phyloP scores from a whole-genome alignment of 805 yeast genomes.

The Cyberlindnera mrakii region DNA sequence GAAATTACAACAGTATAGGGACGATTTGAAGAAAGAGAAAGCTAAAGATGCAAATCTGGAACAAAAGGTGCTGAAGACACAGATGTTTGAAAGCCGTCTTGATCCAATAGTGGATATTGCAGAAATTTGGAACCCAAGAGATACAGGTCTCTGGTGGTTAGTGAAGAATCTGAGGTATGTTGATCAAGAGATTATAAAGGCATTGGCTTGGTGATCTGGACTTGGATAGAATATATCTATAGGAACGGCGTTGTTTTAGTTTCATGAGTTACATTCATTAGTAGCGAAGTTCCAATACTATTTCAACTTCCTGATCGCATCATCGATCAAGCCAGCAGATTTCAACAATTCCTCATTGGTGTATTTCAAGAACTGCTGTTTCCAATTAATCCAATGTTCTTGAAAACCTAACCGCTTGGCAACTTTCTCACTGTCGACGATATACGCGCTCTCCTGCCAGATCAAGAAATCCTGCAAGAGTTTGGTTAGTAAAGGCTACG shows the following conservation, averaged over 20 bases:
- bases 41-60: neutral
- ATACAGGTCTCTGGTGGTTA: constrained; percentile 17
- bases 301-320: constrained; percentile 16
- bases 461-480: constrained; percentile 13
- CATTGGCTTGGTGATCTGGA: too few species aligned
- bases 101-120: constrained; percentile 20
- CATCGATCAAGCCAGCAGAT: constrained; percentile 20
- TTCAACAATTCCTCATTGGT: constrained; percentile 17
- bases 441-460: constrained; percentile 24
- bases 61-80: constrained; percentile 3
- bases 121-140: constrained; percentile 14
- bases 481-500: neutral
- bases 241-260: too few species aligned
- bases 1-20: constrained; percentile 8
- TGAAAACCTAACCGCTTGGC: constrained; percentile 12
- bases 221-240: too few species aligned
- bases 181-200: neutral
- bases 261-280: neutral
- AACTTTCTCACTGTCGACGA: constrained; percentile 19
- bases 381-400: constrained; percentile 20
- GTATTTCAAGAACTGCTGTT: constrained; percentile 16
- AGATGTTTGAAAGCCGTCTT: constrained; percentile 15
- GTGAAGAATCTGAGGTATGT: constrained; percentile 10
- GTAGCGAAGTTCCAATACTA: neutral
- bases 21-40: constrained; percentile 2